Evolutionary conservation across 352 stramenopile genomes (phyloP).

Genomic region (Phytophthora colocasiae): DNA sequence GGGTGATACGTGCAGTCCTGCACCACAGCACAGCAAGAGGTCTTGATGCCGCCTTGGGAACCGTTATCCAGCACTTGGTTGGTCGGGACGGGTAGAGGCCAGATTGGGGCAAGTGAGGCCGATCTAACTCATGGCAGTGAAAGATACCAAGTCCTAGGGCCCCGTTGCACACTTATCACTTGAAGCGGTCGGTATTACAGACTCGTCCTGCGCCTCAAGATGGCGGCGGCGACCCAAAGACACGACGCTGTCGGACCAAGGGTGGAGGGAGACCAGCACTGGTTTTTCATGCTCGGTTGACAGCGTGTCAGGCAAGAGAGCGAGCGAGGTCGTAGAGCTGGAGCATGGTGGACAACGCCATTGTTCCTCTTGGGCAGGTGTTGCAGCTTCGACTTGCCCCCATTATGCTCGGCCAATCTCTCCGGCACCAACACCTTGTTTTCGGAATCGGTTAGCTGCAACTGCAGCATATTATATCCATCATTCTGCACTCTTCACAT

Average conservation of each 20-base stretch:
- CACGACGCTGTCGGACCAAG: conserved; percentile 21
- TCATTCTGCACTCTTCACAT: neutral
- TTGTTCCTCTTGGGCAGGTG: conserved; percentile 28
- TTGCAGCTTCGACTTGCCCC: conserved; percentile 6
- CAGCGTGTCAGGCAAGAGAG: conserved; percentile 19
- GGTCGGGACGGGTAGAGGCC: conserved; percentile 3
- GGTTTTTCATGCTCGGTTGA: conserved; percentile 17
- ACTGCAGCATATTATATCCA: neutral
- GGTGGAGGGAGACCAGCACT: conserved; percentile 3
- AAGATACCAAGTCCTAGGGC: conserved; percentile 4
- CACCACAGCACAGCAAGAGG: neutral
- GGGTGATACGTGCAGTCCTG: neutral
- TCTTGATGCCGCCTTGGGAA: neutral
- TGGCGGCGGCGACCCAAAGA: conserved; percentile 12
- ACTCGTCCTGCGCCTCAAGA: conserved; percentile 8
- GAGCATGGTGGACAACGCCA: conserved; percentile 3
- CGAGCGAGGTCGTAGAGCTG: conserved; percentile 12
- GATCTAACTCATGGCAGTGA: neutral
- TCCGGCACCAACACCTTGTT: conserved; percentile 1
- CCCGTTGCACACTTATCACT: conserved; percentile 6
- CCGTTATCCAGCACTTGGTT: conserved; percentile 21
- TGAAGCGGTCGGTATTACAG: neutral
- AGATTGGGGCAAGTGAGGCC: conserved; percentile 1
- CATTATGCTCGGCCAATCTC: conserved; percentile 22
- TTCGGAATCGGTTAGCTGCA: neutral